Evolutionary conservation across 495 filamentous ascomycete genomes (phyloP).

Genomic region (Penicillium diatomitis): DNA sequence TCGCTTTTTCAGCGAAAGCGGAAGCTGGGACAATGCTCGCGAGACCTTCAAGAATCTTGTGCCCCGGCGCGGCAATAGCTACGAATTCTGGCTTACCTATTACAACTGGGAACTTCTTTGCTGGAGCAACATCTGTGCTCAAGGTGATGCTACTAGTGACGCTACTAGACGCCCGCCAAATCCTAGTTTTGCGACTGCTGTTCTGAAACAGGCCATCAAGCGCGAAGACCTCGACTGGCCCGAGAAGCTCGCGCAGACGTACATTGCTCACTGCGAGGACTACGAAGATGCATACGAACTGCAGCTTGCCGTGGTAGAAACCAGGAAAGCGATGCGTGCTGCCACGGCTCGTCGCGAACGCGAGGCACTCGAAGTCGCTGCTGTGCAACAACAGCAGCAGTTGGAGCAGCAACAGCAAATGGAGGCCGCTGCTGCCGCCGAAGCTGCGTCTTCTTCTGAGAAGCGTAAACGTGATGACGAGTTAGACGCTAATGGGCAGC

Average conservation of each 20-base stretch:
- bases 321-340: conserved; percentile 53
- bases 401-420: conserved; percentile 17
- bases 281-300: conserved; percentile 70
- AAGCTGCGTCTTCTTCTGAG: conserved; percentile 24
- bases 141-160: conserved; percentile 37
- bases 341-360: conserved; percentile 57
- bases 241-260: conserved; percentile 77
- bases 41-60: conserved; percentile 66
- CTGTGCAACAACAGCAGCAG: conserved; percentile 26
- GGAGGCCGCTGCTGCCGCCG: conserved; percentile 9
- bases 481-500: conserved; percentile 30
- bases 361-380: conserved; percentile 51
- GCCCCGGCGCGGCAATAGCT: conserved; percentile 57
- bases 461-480: conserved; percentile 70
- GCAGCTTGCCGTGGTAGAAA: conserved; percentile 57
- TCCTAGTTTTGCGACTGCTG: conserved; percentile 58
- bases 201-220: conserved; percentile 64
- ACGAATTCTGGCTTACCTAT: conserved; percentile 88
- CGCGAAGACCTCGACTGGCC: conserved; percentile 77
- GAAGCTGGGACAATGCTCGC: conserved; percentile 57
- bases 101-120: conserved; percentile 83
- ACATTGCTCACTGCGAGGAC: conserved; percentile 75
- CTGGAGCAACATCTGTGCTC: conserved; percentile 46
- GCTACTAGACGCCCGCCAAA: conserved; percentile 38
- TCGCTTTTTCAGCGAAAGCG: conserved; percentile 74